Evolutionary conservation across 75 land plant species (phyloP), one percentile per base, ranked within the genome.

Genomic region (Adiantum capillusveneris): DNA sequence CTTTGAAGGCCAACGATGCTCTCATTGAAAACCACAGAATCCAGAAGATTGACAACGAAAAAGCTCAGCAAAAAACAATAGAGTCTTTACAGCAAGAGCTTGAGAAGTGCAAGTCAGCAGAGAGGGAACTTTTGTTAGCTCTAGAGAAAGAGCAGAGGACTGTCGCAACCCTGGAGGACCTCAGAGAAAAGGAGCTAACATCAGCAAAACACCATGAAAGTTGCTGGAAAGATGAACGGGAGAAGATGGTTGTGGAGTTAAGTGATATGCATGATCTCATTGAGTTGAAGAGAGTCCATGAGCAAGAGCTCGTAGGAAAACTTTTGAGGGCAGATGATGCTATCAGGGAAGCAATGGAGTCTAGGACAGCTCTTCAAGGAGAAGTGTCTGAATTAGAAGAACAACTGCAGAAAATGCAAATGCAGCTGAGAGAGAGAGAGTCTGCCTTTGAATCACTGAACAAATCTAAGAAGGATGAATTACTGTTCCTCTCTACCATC

Each of bases 371-470:
- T 2, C 50, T 46, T 46, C 22, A n/a, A 46, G 50, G 14, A 18
- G 50, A 46, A 46, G 14, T 46, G 6, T 53, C 55, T 26, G 28
- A 26, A 25, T 25, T 53, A 6, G 5, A 58, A 31, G 9, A 2
- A 17, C 14, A 34, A 21, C 14, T 58, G 39, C 37, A 58, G 30
- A 16, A 58, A 19, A 30, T n/a, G 7, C n/a, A 41, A 6, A 31
- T 34, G 44, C 26, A 41, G 59, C 39, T 58, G 37, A 41, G 9
- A 25, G 44, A n/a, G 1, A 9, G 37, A 58, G 59, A 58, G 17
- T 58, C 39, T 14, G 2, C 21, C 37, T 1, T 58, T 6, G 11
- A 2, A 31, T 34, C 39, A 31, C 41, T 34, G 2, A 37, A 26
- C 6, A 53, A 14, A 53, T 22, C 55, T 12, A 53, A 53, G 14